Conservation (phyloP, 2,329 filamentous ascomycete genomes). For the Calonectria crousiana region DNA sequence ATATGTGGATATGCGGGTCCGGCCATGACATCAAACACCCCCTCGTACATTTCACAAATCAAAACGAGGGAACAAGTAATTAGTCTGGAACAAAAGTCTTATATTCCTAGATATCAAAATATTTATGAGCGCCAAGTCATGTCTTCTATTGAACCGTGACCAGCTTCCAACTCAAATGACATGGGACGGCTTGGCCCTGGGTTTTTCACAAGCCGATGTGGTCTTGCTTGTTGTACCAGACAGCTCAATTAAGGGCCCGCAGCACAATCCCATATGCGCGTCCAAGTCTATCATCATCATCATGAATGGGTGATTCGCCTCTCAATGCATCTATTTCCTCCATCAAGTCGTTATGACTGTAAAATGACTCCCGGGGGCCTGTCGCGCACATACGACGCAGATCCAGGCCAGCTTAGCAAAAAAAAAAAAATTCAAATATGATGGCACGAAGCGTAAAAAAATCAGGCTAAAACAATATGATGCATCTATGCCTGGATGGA, state of each 20-base stretch:
- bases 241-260: conserved; percentile 43
- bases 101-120: conserved; percentile 38
- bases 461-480: conserved; percentile 13
- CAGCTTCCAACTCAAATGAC: conserved; percentile 32
- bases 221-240: conserved; percentile 16
- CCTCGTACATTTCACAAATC: conserved; percentile 2
- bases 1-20: not conserved
- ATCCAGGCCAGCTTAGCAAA: conserved; percentile 29
- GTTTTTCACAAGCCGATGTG: conserved; percentile 41
- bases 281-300: conserved; percentile 42
- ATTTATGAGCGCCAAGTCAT: conserved; percentile 36
- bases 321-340: conserved; percentile 44
- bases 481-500: conserved; percentile 74
- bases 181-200: conserved; percentile 34
- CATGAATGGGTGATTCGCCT: conserved; percentile 37
- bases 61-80: not conserved
- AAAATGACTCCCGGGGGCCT: conserved; percentile 35
- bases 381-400: conserved; percentile 13
- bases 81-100: conserved; percentile 35
- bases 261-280: conserved; percentile 33
- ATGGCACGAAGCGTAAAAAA: conserved; percentile 33
- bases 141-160: conserved; percentile 36
- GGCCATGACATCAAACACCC: not conserved
- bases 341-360: conserved; percentile 36
- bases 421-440: conserved; percentile 9